These are phyloP conservation scores for Aspergillus versicolor DNA, from an alignment of 2,329 filamentous ascomycete species.

Conservation along the genomic window DNA sequence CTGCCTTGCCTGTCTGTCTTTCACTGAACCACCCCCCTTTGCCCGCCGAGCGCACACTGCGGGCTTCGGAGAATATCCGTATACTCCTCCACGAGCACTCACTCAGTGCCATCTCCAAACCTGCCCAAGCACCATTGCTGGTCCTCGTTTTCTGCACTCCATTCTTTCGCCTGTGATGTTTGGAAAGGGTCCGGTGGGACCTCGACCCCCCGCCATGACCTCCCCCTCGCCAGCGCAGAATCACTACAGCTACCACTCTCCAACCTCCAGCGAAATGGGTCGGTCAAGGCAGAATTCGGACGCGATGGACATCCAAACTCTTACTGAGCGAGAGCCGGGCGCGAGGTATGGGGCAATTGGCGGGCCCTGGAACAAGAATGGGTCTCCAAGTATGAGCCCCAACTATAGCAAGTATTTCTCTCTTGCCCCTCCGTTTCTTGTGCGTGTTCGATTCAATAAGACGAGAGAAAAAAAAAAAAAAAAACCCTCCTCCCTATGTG, in stretches of 20 bases:
- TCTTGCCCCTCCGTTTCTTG: conserved; percentile 9
- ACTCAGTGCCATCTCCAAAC: not conserved
- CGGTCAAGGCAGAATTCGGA: conserved; percentile 36
- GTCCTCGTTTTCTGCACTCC: not conserved
- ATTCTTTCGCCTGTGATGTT: conserved; percentile 16
- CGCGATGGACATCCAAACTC: conserved; percentile 36
- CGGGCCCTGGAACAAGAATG: conserved; percentile 30
- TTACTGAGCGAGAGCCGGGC: conserved; percentile 31
- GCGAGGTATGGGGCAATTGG: conserved; percentile 20
- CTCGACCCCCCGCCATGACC: conserved; percentile 19
- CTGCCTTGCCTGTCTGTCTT: no score
- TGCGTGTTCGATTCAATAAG: not conserved
- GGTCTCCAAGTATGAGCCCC: conserved; percentile 24
- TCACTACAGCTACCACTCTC: conserved; percentile 26
- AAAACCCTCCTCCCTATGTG: not conserved
- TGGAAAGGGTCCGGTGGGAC: conserved; percentile 22
- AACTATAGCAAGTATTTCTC: conserved; percentile 23
- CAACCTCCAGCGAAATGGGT: conserved; percentile 25
- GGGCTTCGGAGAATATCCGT: not conserved
- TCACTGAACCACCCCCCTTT: no score
- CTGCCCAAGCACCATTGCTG: not conserved
- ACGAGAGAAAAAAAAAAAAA: no score
- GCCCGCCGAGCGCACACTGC: not conserved
- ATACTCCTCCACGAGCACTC: not conserved
- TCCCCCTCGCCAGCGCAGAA: conserved; percentile 21